phyloP scores from a whole-genome alignment of 129 eudicot genomes.

The Kitagawia praeruptora region DNA sequence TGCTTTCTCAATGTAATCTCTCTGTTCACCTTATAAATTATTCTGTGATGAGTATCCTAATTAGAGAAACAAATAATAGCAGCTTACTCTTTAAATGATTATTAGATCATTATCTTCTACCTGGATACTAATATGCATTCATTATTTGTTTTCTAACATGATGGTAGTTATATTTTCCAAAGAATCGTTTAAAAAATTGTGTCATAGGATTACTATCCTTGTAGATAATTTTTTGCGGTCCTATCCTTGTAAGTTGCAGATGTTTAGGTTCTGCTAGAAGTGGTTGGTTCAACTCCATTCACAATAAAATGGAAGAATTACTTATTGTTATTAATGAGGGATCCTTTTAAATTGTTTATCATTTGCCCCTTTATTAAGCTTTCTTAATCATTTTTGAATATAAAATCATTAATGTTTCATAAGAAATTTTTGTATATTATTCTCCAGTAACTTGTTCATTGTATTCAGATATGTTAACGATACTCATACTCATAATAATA shows the following conservation, averaged over 20 bases:
- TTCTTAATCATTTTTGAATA: not conserved
- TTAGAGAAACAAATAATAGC: not conserved
- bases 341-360: not conserved
- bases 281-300: not conserved
- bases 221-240: not conserved
- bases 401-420: not conserved
- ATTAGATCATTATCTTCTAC: not conserved
- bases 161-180: not conserved
- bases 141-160: not conserved
- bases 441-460: not conserved
- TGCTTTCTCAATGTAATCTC: conserved; percentile 79
- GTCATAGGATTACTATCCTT: not conserved
- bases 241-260: not conserved
- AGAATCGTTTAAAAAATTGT: not conserved
- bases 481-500: no score
- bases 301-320: not conserved
- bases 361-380: not conserved
- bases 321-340: not conserved
- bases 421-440: no score
- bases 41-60: not conserved
- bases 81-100: not conserved
- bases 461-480: not conserved
- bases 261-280: not conserved
- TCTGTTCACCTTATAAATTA: not conserved
- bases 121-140: not conserved